Conservation (phyloP, 2,329 filamentous ascomycete genomes). For the Peltaster fructicola region DNA sequence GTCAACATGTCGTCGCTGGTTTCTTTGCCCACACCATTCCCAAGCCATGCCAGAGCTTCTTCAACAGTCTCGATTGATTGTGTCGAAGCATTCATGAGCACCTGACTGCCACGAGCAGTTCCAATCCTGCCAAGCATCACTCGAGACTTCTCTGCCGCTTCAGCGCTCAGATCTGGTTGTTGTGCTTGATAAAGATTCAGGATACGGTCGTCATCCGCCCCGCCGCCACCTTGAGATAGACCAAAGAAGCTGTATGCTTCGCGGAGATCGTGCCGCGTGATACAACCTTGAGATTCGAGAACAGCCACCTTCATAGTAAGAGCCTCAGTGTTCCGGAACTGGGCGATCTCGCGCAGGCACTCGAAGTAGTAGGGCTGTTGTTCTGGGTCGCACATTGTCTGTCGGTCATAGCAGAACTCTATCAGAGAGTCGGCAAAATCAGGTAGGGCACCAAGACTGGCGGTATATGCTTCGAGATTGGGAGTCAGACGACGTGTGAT, state of each 20-base stretch:
- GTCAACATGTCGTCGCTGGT: constrained; percentile 40
- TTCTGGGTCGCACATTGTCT: constrained; percentile 36
- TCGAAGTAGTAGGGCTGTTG: constrained; percentile 45
- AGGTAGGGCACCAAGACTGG: constrained; percentile 42
- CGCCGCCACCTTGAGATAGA: constrained; percentile 28
- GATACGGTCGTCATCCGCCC: constrained; percentile 40
- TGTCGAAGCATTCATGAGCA: constrained; percentile 40
- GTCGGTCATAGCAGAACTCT: constrained; percentile 43
- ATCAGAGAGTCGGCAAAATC: constrained; percentile 47
- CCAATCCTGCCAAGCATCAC: constrained; percentile 43
- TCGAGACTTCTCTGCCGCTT: constrained; percentile 38
- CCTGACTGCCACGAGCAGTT: constrained; percentile 36
- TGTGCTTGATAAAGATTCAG: constrained; percentile 43
- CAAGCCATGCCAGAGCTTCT: constrained; percentile 46
- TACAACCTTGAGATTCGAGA: constrained; percentile 40
- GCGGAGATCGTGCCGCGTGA: constrained; percentile 37
- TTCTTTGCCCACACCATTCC: constrained; percentile 25
- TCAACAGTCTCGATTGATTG: constrained; percentile 41
- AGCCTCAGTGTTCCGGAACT: constrained; percentile 35
- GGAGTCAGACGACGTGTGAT: constrained; percentile 1
- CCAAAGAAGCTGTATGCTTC: constrained; percentile 42
- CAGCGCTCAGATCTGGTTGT: constrained; percentile 34
- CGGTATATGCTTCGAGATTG: constrained; percentile 21
- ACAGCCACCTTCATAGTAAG: constrained; percentile 41
- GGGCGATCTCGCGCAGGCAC: constrained; percentile 43